Evolutionary conservation across 1,284 basidiomycete species (phyloP).

Genomic region (Coriolopsis trogii): DNA sequence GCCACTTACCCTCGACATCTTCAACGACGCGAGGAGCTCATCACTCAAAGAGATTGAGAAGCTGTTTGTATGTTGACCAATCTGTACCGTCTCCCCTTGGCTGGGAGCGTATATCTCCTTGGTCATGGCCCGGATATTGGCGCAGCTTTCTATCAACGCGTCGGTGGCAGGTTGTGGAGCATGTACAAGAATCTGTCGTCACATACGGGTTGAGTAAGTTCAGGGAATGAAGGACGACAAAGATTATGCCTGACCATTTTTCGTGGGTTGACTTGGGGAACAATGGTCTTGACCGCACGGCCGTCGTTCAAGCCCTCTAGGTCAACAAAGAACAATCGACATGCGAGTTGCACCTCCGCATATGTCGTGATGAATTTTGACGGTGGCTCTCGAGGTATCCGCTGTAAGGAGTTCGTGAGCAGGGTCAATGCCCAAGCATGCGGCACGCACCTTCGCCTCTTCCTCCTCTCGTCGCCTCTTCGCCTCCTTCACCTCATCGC

Average conservation of each 20-base stretch:
- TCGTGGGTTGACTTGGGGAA: slow-evolving; percentile 95
- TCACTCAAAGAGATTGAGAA: slow-evolving; percentile 96
- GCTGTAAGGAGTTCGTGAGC: slow-evolving; percentile 42
- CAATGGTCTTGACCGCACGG: slow-evolving; percentile 94
- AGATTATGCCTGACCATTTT: slow-evolving; percentile 63
- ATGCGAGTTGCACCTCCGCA: slow-evolving; percentile 79
- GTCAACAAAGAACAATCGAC: slow-evolving; percentile 89
- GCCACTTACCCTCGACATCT: slow-evolving; percentile 82
- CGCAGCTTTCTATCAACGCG: slow-evolving; percentile 79
- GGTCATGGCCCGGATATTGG: slow-evolving; percentile 83
- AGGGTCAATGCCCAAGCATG: neutral
- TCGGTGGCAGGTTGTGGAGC: slow-evolving; percentile 69
- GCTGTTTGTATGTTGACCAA: slow-evolving; percentile 94
- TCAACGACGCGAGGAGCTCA: slow-evolving; percentile 76
- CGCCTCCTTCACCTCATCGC: slow-evolving; percentile 77
- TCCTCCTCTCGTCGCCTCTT: slow-evolving; percentile 78
- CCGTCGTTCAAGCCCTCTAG: slow-evolving; percentile 97
- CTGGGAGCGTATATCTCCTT: slow-evolving; percentile 86
- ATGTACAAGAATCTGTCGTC: slow-evolving; percentile 85
- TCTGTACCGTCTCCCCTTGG: slow-evolving; percentile 77
- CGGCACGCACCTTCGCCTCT: slow-evolving; percentile 67
- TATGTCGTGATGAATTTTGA: slow-evolving; percentile 87
- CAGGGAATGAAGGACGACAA: neutral
- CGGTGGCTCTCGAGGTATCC: slow-evolving; percentile 79
- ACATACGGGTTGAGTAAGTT: neutral